phyloP scores from a whole-genome alignment of 257 asterid genomes.

The Echites panduratus region DNA sequence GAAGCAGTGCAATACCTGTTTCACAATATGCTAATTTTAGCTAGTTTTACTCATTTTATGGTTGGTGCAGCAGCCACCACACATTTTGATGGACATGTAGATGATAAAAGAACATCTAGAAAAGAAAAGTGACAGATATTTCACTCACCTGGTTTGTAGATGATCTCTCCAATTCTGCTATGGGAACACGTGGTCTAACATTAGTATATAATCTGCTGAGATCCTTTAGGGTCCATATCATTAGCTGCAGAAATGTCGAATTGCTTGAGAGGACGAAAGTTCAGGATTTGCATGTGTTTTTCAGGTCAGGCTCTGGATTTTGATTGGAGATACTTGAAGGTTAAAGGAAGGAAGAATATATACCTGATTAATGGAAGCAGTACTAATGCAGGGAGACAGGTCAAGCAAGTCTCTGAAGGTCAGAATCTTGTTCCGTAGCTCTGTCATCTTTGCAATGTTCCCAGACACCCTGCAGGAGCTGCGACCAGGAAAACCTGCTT shows the following conservation, averaged over 20 bases:
- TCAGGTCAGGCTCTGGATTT: too few species aligned
- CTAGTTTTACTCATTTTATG: too few species aligned
- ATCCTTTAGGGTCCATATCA: constrained; percentile 64
- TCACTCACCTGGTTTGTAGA: constrained; percentile 62
- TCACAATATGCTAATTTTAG: neutral
- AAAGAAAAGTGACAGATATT: too few species aligned
- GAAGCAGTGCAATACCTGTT: constrained; percentile 54
- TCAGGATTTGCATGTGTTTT: neutral
- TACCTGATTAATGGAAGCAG: constrained; percentile 67
- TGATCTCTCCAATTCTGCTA: constrained; percentile 42
- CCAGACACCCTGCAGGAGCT: constrained; percentile 42
- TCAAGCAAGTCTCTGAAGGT: constrained; percentile 80
- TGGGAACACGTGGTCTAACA: constrained; percentile 22
- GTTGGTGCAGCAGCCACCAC: too few species aligned
- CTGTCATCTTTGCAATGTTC: constrained; percentile 43
- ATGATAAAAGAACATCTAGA: neutral
- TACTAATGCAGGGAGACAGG: constrained; percentile 60
- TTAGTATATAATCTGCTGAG: constrained; percentile 46
- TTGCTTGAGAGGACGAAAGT: constrained; percentile 1
- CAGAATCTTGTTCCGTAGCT: constrained; percentile 54
- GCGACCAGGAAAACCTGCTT: constrained; percentile 21
- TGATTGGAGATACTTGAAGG: too few species aligned
- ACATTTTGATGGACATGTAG: neutral
- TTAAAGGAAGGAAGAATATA: neutral
- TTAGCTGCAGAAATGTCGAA: constrained; percentile 39